Evolutionary conservation across 2,329 filamentous ascomycete species (phyloP), one percentile per base, ranked within the genome.

Genomic region (Pseudogymnoascus sp.): DNA sequence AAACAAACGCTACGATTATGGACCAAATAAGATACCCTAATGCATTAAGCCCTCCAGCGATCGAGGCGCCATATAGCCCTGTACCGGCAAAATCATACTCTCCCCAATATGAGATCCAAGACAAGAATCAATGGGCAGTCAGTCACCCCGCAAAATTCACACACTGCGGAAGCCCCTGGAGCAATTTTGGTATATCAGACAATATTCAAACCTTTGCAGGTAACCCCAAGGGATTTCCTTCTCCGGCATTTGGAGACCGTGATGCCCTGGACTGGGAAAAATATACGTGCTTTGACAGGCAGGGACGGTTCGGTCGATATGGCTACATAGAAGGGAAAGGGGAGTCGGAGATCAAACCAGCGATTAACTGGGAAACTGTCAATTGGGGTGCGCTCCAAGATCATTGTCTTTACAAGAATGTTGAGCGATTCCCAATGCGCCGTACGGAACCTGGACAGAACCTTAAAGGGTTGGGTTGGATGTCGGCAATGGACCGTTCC

Each of bases 361-460:
- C n/a, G n/a, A 74, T 84, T 6, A 77, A 85, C 21, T 92, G 88
- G 86, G 78, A 83, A 29, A 77, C 79, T 26, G 82, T 91, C 34
- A 81, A 84, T 66, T 95, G 90, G 90, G 87, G 87, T 12, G 75
- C 81, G 34, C 77, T 93, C 16, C 89, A 93, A 72, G 77, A 84
- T 61, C 75, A 82, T 29, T 95, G 90, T 70, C 73, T 86, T 0
- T 75, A 81, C 67, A 80, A 78, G 68, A 96, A 96, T 74, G 79
- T 82, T 64, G 81, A 82, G 39, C 84, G 91, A 18, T 95, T 79
- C 68, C 72, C 34, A 14, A 42, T 39, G 11, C 16, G 29, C 39
- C 51, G n/a, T 31, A 31, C 51, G 8, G 11, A 57, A 21, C 51
- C 51, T 34, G 51, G 51, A 21, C 51, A 34, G 29, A 14, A 57